Base-by-base conservation (phyloP, 2,329 filamentous ascomycete species). In the Akanthomyces muscarius region DNA sequence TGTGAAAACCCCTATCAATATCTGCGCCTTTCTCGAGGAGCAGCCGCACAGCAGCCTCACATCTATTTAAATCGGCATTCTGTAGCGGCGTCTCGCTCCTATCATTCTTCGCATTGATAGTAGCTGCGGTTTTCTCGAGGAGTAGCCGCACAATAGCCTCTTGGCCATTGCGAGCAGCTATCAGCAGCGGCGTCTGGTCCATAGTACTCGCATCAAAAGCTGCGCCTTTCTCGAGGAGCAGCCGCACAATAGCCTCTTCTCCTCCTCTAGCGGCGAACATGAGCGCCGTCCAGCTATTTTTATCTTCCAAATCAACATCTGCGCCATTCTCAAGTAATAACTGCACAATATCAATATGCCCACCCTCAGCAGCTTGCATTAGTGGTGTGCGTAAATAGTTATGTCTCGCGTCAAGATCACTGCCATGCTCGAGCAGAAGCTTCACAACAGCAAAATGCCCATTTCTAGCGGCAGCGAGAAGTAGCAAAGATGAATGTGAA, bases 161-260 rank as follows among this genome's bases (percentile, higher is more conserved):
- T 16, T 38, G 1, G 11, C n/a, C 3, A 1, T 1, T 14, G 1
- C 1, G 8, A 23, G 1, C 1, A n/a, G 50, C 30, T 13, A 6
- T 1, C 3, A 30, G 10, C 3, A 45, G 41, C 18, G 54, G 0
- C 16, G 41, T 33, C 14, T 1, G 4, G 23, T 23, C 16, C 1
- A 16, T n/a, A n/a, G n/a, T n/a, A n/a, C 0, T 48, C 14, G 13
- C 8, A n/a, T 25, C 38, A 16, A 33, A 5, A 47, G 21, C 21
- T 1, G 55, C 23, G 23, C 55, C 25, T 14, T 45, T 57, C 7
- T 47, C 25, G 14, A 58, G 21, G 7, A 58, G 42, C 23, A 47
- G 16, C 42, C 10, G 55, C 13, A 48, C 6, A 14, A 45, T 30
- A 8, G n/a, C n/a, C 5, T 38, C n/a, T n/a, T n/a, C n/a, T n/a